A percentile compares a stretch with the other conserved stretches of the same genome.
These are phyloP conservation scores for Allomyces arbusculus DNA, from an alignment of 192 early-diverging fungal species.

Conservation along the genomic window DNA sequence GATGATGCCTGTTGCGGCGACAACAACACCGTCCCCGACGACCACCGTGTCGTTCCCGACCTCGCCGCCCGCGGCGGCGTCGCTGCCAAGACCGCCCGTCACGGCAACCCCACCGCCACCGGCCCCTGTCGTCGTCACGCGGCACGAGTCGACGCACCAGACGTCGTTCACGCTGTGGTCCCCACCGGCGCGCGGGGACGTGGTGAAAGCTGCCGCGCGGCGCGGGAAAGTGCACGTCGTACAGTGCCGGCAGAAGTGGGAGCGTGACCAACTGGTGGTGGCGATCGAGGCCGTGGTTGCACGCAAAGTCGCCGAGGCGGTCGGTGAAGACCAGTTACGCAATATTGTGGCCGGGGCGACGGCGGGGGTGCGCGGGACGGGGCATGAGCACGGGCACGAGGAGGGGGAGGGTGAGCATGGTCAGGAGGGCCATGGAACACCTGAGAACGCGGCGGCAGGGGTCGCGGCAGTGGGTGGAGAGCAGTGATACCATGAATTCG, in stretches of 20 bases:
- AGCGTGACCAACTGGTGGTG: background rate
- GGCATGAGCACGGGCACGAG: too few species aligned
- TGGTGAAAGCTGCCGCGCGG: background rate
- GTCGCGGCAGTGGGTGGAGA: too few species aligned
- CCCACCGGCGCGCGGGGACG: background rate
- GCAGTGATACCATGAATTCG: too few species aligned
- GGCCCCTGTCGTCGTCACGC: background rate
- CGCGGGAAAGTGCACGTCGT: background rate
- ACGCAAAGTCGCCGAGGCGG: background rate
- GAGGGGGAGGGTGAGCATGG: too few species aligned
- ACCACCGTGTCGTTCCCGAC: background rate
- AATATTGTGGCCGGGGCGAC: too few species aligned
- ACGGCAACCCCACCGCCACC: background rate
- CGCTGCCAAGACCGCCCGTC: background rate
- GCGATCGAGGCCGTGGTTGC: background rate
- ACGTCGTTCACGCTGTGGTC: background rate
- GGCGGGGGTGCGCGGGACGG: too few species aligned
- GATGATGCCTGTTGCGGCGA: too few species aligned
- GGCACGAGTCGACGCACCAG: background rate
- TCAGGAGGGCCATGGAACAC: too few species aligned
- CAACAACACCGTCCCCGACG: background rate
- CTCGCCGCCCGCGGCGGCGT: background rate
- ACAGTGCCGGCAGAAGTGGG: background rate
- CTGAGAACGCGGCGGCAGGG: too few species aligned
- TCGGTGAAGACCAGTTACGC: too few species aligned